Conservation (phyloP, 495 filamentous ascomycete genomes). For the Penicilliopsis zonata region DNA sequence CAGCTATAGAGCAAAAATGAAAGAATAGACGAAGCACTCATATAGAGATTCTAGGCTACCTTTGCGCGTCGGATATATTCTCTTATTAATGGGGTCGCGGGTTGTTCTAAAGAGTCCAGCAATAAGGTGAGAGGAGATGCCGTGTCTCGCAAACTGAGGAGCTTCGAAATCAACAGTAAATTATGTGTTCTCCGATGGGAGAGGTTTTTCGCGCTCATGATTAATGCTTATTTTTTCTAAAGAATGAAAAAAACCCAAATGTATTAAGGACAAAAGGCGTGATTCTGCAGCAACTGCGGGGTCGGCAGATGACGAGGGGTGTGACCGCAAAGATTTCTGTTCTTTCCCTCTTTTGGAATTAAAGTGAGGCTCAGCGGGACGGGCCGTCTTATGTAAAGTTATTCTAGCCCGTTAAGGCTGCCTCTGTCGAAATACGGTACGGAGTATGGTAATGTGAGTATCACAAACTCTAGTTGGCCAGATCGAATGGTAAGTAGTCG, state of each 20-base stretch:
- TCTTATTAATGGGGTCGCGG: slow-evolving; percentile 52
- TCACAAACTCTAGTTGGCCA: too few relatives aligned
- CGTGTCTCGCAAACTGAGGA: slow-evolving; percentile 65
- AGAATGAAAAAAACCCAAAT: too few relatives aligned
- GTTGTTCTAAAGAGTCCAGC: slow-evolving; percentile 77
- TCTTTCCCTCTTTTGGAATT: slow-evolving; percentile 6
- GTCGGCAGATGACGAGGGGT: slow-evolving; percentile 9
- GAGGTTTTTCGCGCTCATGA: slow-evolving; percentile 30
- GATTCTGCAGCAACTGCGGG: slow-evolving; percentile 8
- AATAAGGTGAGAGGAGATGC: slow-evolving; percentile 79
- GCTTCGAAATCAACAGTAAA: slow-evolving; percentile 71
- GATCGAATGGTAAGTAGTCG: too few relatives aligned
- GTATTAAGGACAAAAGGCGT: background rate
- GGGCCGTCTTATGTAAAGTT: too few relatives aligned
- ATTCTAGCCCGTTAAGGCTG: too few relatives aligned
- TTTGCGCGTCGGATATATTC: slow-evolving; percentile 70
- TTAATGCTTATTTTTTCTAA: too few relatives aligned
- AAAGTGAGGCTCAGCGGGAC: slow-evolving; percentile 25
- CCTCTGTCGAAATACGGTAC: too few relatives aligned
- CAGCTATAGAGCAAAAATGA: too few relatives aligned
- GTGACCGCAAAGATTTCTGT: slow-evolving; percentile 11
- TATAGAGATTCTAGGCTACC: slow-evolving; percentile 27
- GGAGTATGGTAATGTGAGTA: too few relatives aligned
- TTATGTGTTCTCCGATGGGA: slow-evolving; percentile 75
- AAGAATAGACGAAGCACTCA: background rate